Evolutionary conservation across 495 filamentous ascomycete genomes (phyloP), one percentile per base, ranked within the genome.

Genomic region (Symbiotaphrina buchneri): DNA sequence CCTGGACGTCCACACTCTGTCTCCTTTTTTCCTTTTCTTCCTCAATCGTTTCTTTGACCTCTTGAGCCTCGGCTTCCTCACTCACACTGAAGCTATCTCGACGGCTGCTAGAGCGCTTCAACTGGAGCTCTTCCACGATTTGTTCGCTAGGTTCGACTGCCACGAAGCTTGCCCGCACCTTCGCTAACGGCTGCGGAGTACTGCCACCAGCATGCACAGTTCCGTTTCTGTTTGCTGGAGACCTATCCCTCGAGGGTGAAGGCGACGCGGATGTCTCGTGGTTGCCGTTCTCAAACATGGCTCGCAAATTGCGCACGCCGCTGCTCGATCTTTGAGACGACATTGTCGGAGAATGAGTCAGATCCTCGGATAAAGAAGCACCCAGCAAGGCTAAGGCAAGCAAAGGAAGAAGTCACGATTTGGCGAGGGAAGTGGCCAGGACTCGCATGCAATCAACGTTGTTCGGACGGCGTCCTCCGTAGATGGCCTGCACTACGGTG

Each of bases 141-240:
- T 56, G 51, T 27, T 59, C 63, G 44, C 59, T 63, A 33, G 61
- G 60, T 36, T 84, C 78, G 10, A 93, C 70, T 2, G 75, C 65
- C 27, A 91, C 66, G 47, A 93, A 93, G 44, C 65, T 82, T 20
- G 81, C 80, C 33, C 79, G 66, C 28, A 91, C 68, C 50, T 75
- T 84, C 32, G 72, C 75, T 11, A 80, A 58, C 16, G 68, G 77
- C 36, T 75, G 59, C 11, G 59, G n/a, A n/a, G n/a, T n/a, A n/a
- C n/a, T n/a, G n/a, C n/a, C n/a, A n/a, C n/a, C n/a, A n/a, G n/a
- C n/a, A n/a, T n/a, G n/a, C n/a, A n/a, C n/a, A n/a, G n/a, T n/a
- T n/a, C n/a, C n/a, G n/a, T n/a, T n/a, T n/a, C n/a, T n/a, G n/a
- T n/a, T n/a, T n/a, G n/a, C n/a, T n/a, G n/a, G n/a, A n/a, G n/a